Percentiles rank a stretch among this genome's conserved stretches.
phyloP scores from a whole-genome alignment of 2,329 filamentous ascomycete species.

The Thelonectria blattea region DNA sequence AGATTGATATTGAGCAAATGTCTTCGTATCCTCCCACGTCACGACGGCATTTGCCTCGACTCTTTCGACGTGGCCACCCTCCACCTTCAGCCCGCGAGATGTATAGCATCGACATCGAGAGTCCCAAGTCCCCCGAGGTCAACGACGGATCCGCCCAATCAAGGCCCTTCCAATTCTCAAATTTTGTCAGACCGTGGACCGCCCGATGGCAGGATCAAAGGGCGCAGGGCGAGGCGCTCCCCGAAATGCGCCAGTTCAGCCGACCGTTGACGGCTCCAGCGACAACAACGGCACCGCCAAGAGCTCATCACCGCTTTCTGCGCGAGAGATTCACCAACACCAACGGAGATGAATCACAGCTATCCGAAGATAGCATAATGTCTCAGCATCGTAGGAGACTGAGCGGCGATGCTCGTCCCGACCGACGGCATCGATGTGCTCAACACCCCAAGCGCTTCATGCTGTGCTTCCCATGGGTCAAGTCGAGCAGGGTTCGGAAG shows the following conservation, averaged over 20 bases:
- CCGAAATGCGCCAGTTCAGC: slow-evolving; percentile 2
- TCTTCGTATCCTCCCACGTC: slow-evolving; percentile 8
- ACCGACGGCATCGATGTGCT: slow-evolving; percentile 12
- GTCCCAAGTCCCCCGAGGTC: slow-evolving; percentile 53
- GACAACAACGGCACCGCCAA: background rate
- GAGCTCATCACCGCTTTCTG: background rate
- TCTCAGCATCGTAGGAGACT: background rate
- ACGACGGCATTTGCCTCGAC: slow-evolving; percentile 24
- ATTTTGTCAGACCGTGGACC: slow-evolving; percentile 11
- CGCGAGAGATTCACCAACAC: background rate
- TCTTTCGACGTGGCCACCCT: slow-evolving; percentile 30
- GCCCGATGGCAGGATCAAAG: slow-evolving; percentile 30
- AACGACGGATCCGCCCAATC: background rate
- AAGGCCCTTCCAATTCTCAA: slow-evolving; percentile 2
- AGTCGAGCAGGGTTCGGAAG: slow-evolving; percentile 58
- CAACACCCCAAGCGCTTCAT: slow-evolving; percentile 53
- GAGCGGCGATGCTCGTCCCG: background rate
- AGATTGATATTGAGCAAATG: slow-evolving; percentile 14
- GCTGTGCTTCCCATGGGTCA: slow-evolving; percentile 62
- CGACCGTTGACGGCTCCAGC: slow-evolving; percentile 1
- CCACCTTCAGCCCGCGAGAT: slow-evolving; percentile 21
- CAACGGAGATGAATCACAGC: slow-evolving; percentile 2
- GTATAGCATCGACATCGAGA: slow-evolving; percentile 42
- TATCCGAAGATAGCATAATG: background rate
- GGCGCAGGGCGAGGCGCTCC: slow-evolving; percentile 20